Percentiles rank a stretch among this genome's conserved stretches.
These are phyloP conservation scores for Alternaria sp. DNA, from an alignment of 2,329 filamentous ascomycete genomes.

Conservation along the genomic window DNA sequence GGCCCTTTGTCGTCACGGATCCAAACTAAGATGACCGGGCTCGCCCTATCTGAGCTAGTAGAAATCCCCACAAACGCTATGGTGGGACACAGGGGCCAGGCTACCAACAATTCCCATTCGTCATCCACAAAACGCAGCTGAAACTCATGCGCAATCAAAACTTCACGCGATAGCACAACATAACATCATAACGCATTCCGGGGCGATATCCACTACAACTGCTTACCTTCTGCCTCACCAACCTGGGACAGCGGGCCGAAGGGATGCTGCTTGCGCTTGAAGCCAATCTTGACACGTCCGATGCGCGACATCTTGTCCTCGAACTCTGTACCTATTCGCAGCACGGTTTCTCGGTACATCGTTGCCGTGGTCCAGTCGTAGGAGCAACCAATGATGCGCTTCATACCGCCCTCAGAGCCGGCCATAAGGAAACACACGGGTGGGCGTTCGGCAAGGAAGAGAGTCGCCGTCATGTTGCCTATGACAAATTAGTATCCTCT, in stretches of 20 bases:
- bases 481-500: slow-evolving; percentile 20
- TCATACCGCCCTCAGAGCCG: slow-evolving; percentile 58
- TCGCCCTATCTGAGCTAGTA: neutral
- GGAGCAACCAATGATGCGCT: slow-evolving; percentile 56
- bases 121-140: neutral
- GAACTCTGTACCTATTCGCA: slow-evolving; percentile 53
- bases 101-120: neutral
- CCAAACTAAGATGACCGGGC: neutral
- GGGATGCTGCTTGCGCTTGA: slow-evolving; percentile 43
- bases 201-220: neutral
- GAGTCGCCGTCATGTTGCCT: slow-evolving; percentile 54
- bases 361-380: slow-evolving; percentile 56
- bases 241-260: slow-evolving; percentile 37
- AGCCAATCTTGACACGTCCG: slow-evolving; percentile 43
- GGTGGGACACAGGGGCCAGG: neutral
- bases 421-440: slow-evolving; percentile 55
- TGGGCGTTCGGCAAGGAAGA: slow-evolving; percentile 52
- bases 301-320: slow-evolving; percentile 48
- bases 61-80: neutral
- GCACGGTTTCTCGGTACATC: slow-evolving; percentile 55
- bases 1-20: neutral
- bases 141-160: neutral
- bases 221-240: slow-evolving; percentile 31
- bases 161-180: neutral
- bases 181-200: neutral